phyloP scores from a whole-genome alignment of 2,329 filamentous ascomycete species.

The Sphaerostilbella broomeana region DNA sequence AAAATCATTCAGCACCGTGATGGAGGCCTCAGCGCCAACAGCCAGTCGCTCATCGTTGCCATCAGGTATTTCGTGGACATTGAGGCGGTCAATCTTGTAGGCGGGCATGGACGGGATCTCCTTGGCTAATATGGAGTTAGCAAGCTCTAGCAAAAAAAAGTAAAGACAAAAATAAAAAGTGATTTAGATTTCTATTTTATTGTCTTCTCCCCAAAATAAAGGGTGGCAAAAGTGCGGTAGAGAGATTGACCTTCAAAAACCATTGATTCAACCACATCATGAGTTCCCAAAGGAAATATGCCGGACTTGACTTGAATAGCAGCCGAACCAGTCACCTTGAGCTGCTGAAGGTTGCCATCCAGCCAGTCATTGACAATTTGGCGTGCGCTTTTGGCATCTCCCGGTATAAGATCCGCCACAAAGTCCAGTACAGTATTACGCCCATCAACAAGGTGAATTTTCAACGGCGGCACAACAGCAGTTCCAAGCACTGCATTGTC shows the following conservation, averaged over 20 bases:
- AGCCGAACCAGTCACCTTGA: conserved; percentile 69
- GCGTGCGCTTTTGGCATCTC: conserved; percentile 69
- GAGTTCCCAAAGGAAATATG: conserved; percentile 69
- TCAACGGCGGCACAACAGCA: conserved; percentile 67
- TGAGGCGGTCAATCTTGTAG: conserved; percentile 75
- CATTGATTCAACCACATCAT: conserved; percentile 66
- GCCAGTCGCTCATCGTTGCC: conserved; percentile 47
- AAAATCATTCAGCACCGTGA: conserved; percentile 68
- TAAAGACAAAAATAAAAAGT: conserved; percentile 13
- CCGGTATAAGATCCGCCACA: conserved; percentile 66
- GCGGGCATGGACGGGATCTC: conserved; percentile 71
- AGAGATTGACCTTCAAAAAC: conserved; percentile 76
- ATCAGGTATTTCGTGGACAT: conserved; percentile 64
- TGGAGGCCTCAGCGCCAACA: conserved; percentile 72
- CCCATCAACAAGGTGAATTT: conserved; percentile 70
- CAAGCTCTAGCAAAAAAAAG: conserved; percentile 18
- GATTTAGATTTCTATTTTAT: conserved; percentile 28
- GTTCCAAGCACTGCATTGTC: conserved; percentile 70
- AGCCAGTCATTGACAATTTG: conserved; percentile 84
- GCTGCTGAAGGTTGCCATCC: conserved; percentile 63
- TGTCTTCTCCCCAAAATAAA: conserved; percentile 56
- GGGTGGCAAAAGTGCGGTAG: conserved; percentile 55
- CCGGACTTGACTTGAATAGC: conserved; percentile 71
- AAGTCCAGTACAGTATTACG: conserved; percentile 74
- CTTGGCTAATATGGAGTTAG: conserved; percentile 43